phyloP scores from a whole-genome alignment of 2,329 filamentous ascomycete species.

The Sarocladiaceae sp. region DNA sequence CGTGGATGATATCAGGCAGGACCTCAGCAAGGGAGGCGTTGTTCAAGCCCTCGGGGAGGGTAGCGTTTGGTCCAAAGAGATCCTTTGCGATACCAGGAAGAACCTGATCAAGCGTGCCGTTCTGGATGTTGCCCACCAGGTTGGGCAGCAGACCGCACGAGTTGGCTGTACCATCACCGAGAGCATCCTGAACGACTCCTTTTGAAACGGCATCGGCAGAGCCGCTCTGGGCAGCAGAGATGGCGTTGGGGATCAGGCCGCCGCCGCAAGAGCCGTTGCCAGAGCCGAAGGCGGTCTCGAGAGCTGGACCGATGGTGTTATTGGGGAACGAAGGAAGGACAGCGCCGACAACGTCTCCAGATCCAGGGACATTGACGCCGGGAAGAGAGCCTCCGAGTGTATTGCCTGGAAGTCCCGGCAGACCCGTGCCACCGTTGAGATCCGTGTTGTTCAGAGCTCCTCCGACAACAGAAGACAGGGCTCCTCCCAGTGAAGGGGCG shows the following conservation, averaged over 20 bases:
- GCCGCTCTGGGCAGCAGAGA: neutral
- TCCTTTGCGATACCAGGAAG: neutral
- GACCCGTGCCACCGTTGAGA: neutral
- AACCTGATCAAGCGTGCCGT: conserved; percentile 2
- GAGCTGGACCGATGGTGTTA: neutral
- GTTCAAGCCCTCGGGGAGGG: neutral
- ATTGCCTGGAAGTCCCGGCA: neutral
- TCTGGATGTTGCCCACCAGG: conserved; percentile 2
- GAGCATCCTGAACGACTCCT: conserved; percentile 1
- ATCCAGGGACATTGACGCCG: conserved; percentile 1
- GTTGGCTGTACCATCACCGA: conserved; percentile 4
- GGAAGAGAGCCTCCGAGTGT: conserved; percentile 4
- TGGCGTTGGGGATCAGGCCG: conserved; percentile 3
- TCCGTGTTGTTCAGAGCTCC: conserved; percentile 1
- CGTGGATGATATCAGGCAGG: conserved; percentile 3
- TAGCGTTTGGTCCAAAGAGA: conserved; percentile 1
- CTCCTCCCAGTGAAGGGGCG: conserved; percentile 1
- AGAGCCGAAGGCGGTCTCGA: neutral
- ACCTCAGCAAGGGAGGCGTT: neutral
- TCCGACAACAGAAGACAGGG: neutral
- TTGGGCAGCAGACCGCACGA: conserved; percentile 1
- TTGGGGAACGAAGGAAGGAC: neutral
- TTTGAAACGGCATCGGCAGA: neutral
- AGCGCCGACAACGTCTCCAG: neutral
- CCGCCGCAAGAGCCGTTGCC: neutral